Percentiles rank a stretch among this genome's conserved stretches.
These are phyloP conservation scores for Starmerella riodocensis DNA, from an alignment of 805 yeast genomes.

Conservation along the genomic window DNA sequence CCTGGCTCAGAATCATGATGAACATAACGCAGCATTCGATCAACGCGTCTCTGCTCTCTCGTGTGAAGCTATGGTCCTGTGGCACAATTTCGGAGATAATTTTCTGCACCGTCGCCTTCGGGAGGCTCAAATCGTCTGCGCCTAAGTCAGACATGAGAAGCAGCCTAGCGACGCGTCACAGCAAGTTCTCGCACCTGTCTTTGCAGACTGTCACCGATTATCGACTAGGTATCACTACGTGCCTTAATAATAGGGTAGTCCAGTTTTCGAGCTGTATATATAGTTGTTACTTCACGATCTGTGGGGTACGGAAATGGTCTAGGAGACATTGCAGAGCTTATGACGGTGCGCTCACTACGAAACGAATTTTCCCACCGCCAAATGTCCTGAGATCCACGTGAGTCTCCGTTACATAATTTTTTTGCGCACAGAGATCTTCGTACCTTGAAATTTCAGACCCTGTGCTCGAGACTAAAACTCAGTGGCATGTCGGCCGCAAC, in stretches of 20 bases:
- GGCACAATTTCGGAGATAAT: constrained; percentile 84
- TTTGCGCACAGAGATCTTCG: not conserved
- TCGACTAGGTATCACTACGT: too few species aligned
- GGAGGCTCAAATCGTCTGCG: constrained; percentile 28
- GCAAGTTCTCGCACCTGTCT: too few species aligned
- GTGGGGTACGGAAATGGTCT: too few species aligned
- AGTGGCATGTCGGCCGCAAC: constrained; percentile 6
- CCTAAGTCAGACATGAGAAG: constrained; percentile 22
- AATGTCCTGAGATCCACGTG: not conserved
- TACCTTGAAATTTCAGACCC: constrained; percentile 10
- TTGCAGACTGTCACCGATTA: too few species aligned
- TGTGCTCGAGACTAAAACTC: not conserved
- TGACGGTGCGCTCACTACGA: not conserved
- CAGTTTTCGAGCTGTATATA: too few species aligned
- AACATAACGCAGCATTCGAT: constrained; percentile 95
- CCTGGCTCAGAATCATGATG: constrained; percentile 85
- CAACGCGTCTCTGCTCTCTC: constrained; percentile 87
- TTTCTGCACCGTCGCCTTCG: constrained; percentile 82
- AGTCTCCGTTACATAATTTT: constrained; percentile 8
- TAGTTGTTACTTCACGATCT: too few species aligned
- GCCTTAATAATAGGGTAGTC: too few species aligned
- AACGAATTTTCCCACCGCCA: not conserved
- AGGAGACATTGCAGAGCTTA: not conserved
- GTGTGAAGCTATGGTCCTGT: constrained; percentile 71
- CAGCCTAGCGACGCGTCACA: too few species aligned